Base-by-base conservation (phyloP, 768 basidiomycete genomes). In the Tricholoma hemisulphureum region DNA sequence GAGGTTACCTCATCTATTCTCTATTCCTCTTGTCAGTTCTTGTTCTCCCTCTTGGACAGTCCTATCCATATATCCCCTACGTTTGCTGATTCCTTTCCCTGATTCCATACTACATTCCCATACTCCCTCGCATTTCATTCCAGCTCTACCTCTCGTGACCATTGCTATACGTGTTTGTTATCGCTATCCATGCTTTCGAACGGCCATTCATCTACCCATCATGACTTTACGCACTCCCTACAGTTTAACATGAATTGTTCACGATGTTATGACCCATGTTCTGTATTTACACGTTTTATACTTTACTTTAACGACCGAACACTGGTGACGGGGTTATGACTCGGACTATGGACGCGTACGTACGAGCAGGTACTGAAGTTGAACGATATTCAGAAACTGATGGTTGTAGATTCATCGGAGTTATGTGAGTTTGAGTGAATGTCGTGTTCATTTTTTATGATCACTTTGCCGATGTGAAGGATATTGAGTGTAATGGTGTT, bases 31-130 rank as follows among this genome's bases (percentile, higher is more conserved):
- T 29, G 7, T 49, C 11, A 37, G 14, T 37, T 58, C 32, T 43
- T 34, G 23, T 35, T 39, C 23, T 34, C 43, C 10, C 43, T 9
- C 14, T 21, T 53, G 28, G 24, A 26, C 34, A 8, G 32, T 34
- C 14, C 51, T 53, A 26, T 37, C 6, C 9, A 53, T 24, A 41
- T 39, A 34, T 53, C 55, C 23, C 31, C 29, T 32, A 31, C 35
- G 24, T 32, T 58, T 21, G 24, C 32, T 55, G 14, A 28, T 46
- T 45, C 39, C 55, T 41, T 20, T 16, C 41, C 4, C 6, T 24
- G 39, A 18, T 51, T 50, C 49, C 41, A 50, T 54, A 39, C 50
- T 37, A 52, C 48, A 34, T 52, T 51, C 32, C 21, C 53, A 51
- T 51, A 34, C 45, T 35, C 46, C 20, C 45, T 16, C 16, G 24